Conservation (phyloP, 441 rosid genomes). For the Viola pubescens region DNA sequence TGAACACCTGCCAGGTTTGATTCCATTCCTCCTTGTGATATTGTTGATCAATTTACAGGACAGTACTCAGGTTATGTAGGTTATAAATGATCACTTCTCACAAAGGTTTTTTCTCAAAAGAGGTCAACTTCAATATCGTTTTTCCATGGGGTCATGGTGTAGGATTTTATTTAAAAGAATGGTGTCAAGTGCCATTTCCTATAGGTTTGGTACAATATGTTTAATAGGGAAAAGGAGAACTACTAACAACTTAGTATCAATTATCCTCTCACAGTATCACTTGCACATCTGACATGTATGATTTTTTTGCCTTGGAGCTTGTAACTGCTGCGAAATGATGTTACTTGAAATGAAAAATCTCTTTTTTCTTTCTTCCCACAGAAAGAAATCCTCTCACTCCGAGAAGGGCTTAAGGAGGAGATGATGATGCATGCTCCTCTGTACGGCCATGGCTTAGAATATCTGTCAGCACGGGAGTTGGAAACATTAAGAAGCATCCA, state of each 20-base stretch:
- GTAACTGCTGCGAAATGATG: not conserved
- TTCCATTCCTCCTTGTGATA: slow-evolving; percentile 3
- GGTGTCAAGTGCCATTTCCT: not conserved
- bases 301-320: not conserved
- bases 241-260: not conserved
- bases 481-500: slow-evolving; percentile 63
- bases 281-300: not conserved
- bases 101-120: not conserved
- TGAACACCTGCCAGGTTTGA: slow-evolving; percentile 68
- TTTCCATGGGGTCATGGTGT: not conserved
- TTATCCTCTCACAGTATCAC: not conserved
- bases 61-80: too few relatives aligned
- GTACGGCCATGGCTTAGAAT: slow-evolving; percentile 65
- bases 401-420: slow-evolving; percentile 56
- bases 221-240: too few relatives aligned
- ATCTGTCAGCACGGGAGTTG: slow-evolving; percentile 56
- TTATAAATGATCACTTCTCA: not conserved
- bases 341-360: not conserved
- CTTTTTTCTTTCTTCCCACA: slow-evolving; percentile 24
- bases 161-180: not conserved
- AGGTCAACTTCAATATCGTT: not conserved
- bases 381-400: slow-evolving; percentile 60
- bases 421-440: slow-evolving; percentile 73
- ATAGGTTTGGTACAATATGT: too few relatives aligned
- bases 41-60: not conserved